These are phyloP conservation scores for Suillus paluster DNA, from an alignment of 768 basidiomycete species.

Conservation along the genomic window DNA sequence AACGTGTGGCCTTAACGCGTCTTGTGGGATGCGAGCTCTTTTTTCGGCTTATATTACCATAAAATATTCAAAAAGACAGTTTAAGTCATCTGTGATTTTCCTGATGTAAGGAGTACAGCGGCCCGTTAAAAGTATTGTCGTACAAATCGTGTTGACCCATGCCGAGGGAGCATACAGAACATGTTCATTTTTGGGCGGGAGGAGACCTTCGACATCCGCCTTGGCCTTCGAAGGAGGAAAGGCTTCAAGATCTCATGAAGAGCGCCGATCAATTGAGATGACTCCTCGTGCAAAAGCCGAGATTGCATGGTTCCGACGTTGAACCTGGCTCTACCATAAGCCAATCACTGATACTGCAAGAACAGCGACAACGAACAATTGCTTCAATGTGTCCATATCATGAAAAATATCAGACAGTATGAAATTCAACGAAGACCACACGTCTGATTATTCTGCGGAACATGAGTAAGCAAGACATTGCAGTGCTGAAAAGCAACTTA, in stretches of 20 bases:
- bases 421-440: conserved; percentile 96
- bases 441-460: conserved; percentile 88
- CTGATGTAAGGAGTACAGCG: no score
- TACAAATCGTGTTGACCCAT: conserved; percentile 84
- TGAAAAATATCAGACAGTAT: conserved; percentile 93
- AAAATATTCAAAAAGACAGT: no score
- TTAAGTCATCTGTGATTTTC: no score
- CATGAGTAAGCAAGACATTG: background rate
- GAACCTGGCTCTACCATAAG: conserved; percentile 52
- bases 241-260: conserved; percentile 94
- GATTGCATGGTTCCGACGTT: conserved; percentile 69
- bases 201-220: conserved; percentile 73
- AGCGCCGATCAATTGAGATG: conserved; percentile 69
- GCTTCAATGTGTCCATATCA: conserved; percentile 87
- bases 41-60: no score
- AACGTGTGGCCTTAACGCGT: no score
- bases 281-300: conserved; percentile 58
- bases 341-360: background rate
- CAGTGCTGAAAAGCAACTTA: conserved; percentile 41
- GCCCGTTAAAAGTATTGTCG: conserved; percentile 74
- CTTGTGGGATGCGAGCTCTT: no score
- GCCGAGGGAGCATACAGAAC: conserved; percentile 88
- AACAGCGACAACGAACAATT: conserved; percentile 58
- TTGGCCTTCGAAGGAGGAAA: conserved; percentile 90
- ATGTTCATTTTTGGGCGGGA: conserved; percentile 95